Conservation (phyloP, 805 yeast species). For the Priceomyces castillae region DNA sequence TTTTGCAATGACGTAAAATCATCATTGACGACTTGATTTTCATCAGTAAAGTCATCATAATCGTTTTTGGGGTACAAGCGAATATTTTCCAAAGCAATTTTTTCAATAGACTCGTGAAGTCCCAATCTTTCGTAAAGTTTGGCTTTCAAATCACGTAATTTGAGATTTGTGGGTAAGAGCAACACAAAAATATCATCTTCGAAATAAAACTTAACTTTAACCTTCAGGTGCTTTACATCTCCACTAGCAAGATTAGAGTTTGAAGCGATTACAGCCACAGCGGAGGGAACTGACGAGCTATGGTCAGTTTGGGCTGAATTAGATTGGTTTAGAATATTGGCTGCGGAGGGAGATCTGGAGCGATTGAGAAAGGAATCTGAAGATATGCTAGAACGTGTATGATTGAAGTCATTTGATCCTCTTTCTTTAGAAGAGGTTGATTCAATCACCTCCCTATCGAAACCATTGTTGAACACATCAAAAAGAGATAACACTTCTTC, state of each 20-base stretch:
- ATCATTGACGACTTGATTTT: constrained; percentile 26
- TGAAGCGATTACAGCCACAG: background rate
- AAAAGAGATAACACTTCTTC: constrained; percentile 69
- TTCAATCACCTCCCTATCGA: constrained; percentile 51
- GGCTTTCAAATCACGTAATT: constrained; percentile 47
- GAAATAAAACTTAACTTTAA: constrained; percentile 71
- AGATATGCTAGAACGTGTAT: constrained; percentile 6
- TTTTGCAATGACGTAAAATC: constrained; percentile 26
- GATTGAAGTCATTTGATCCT: constrained; percentile 6
- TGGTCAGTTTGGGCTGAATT: constrained; percentile 6
- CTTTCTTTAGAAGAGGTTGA: background rate
- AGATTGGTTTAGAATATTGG: constrained; percentile 15
- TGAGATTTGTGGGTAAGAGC: constrained; percentile 47
- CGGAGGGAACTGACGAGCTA: constrained; percentile 5
- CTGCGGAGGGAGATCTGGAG: constrained; percentile 20
- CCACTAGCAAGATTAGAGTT: background rate
- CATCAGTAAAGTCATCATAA: constrained; percentile 38
- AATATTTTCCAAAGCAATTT: constrained; percentile 20
- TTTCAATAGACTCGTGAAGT: constrained; percentile 31
- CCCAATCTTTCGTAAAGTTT: constrained; percentile 50
- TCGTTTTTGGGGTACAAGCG: constrained; percentile 40
- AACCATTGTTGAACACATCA: constrained; percentile 55
- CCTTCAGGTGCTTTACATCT: constrained; percentile 28
- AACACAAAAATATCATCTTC: constrained; percentile 81
- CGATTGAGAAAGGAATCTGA: constrained; percentile 12